Evolutionary conservation across 495 filamentous ascomycete genomes (phyloP).

Genomic region (Penicillium flavigenum): DNA sequence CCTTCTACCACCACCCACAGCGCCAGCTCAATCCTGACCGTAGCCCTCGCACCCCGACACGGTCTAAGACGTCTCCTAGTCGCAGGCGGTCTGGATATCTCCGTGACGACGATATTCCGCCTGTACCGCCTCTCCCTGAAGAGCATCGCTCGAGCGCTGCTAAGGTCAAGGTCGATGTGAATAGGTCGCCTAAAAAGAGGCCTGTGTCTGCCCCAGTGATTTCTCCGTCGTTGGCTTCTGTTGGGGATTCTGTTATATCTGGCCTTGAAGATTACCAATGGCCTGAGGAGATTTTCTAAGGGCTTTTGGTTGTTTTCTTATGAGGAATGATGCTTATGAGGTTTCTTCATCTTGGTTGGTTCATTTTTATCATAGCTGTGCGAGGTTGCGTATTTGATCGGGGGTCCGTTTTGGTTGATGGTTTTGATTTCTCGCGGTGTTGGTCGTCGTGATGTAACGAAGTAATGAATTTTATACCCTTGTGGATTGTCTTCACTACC

Average conservation of each 20-base stretch:
- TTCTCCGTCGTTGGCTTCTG: constrained; percentile 8
- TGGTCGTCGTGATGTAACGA: constrained; percentile 17
- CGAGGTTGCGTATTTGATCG: background rate
- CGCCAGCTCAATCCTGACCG: constrained; percentile 26
- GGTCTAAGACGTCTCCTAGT: constrained; percentile 16
- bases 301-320: background rate
- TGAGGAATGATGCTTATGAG: background rate
- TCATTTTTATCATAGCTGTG: background rate
- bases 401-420: background rate
- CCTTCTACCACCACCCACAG: constrained; percentile 29
- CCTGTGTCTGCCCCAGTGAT: constrained; percentile 12
- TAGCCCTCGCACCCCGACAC: constrained; percentile 20
- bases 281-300: constrained; percentile 51
- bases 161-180: constrained; percentile 29
- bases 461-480: constrained; percentile 23
- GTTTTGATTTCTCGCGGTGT: constrained; percentile 2
- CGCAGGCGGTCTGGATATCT: constrained; percentile 25
- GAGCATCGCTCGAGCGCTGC: constrained; percentile 39
- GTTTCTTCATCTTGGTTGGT: background rate
- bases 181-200: constrained; percentile 33
- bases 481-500: too few relatives aligned
- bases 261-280: constrained; percentile 39
- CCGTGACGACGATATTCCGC: constrained; percentile 40
- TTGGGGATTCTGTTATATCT: constrained; percentile 8
- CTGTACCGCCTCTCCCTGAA: constrained; percentile 46